phyloP scores from a whole-genome alignment of 768 basidiomycete genomes.

The Neoboletus magnificus region DNA sequence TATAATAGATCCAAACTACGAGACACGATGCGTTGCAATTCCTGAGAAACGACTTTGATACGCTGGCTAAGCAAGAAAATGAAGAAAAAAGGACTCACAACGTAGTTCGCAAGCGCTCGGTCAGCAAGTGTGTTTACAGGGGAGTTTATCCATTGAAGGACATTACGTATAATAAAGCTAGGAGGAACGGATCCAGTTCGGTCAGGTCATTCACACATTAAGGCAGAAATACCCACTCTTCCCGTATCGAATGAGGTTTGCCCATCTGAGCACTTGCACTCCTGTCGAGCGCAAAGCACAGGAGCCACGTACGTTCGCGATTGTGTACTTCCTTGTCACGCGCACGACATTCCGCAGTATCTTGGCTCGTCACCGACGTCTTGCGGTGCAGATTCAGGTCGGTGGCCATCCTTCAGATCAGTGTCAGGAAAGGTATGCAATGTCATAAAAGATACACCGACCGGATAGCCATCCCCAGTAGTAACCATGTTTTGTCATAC shows the following conservation, averaged over 20 bases:
- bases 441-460: slow-evolving; percentile 30
- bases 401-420: slow-evolving; percentile 74
- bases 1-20: slow-evolving; percentile 89
- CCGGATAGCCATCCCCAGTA: slow-evolving; percentile 85
- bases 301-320: slow-evolving; percentile 91
- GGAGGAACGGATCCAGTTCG: not conserved
- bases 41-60: slow-evolving; percentile 38
- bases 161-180: slow-evolving; percentile 86
- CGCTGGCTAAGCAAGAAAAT: not conserved
- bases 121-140: slow-evolving; percentile 65
- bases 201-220: not conserved
- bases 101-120: slow-evolving; percentile 68
- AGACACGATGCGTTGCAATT: slow-evolving; percentile 85
- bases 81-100: slow-evolving; percentile 43
- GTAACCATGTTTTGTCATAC: slow-evolving; percentile 91
- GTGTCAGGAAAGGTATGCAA: slow-evolving; percentile 8
- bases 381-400: slow-evolving; percentile 96
- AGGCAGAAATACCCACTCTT: slow-evolving; percentile 66
- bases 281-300: slow-evolving; percentile 83
- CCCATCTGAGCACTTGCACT: slow-evolving; percentile 96
- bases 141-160: slow-evolving; percentile 68
- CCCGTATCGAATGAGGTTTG: slow-evolving; percentile 88
- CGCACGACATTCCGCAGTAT: slow-evolving; percentile 75
- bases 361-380: slow-evolving; percentile 52
- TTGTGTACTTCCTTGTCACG: slow-evolving; percentile 88